These are phyloP conservation scores for Dothistroma pini DNA, from an alignment of 2,329 filamentous ascomycete genomes.

Conservation along the genomic window DNA sequence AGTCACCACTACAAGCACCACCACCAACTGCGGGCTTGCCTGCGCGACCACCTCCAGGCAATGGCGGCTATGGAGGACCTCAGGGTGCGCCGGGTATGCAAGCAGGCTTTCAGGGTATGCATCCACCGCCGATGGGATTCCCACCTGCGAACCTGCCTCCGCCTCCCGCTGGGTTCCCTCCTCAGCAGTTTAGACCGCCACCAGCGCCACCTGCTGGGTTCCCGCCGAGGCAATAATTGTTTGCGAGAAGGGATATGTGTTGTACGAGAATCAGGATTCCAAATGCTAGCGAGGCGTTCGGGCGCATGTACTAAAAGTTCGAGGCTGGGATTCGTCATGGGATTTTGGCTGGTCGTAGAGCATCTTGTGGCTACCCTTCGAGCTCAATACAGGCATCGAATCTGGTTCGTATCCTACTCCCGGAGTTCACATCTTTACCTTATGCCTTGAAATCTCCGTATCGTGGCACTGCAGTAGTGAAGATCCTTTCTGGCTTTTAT, in stretches of 20 bases:
- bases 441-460: too few relatives aligned
- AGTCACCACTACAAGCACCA: slow-evolving; percentile 56
- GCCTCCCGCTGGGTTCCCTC: slow-evolving; percentile 28
- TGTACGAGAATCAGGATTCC: background rate
- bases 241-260: background rate
- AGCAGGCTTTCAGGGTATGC: slow-evolving; percentile 34
- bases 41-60: slow-evolving; percentile 65
- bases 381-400: too few relatives aligned
- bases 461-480: background rate
- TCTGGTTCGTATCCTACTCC: too few relatives aligned
- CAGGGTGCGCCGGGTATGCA: slow-evolving; percentile 46
- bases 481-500: background rate
- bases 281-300: slow-evolving; percentile 10
- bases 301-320: background rate
- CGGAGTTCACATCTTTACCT: too few relatives aligned
- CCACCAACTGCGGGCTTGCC: slow-evolving; percentile 59
- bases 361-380: background rate
- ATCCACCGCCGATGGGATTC: slow-evolving; percentile 28
- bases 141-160: slow-evolving; percentile 42
- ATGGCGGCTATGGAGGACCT: slow-evolving; percentile 65
- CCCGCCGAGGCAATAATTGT: slow-evolving; percentile 26
- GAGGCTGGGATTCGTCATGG: background rate
- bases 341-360: background rate
- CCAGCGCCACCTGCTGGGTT: slow-evolving; percentile 47
- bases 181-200: slow-evolving; percentile 38